Evolutionary conservation across 805 yeast genomes (phyloP).

Genomic region (Metschnikowia lachancei): DNA sequence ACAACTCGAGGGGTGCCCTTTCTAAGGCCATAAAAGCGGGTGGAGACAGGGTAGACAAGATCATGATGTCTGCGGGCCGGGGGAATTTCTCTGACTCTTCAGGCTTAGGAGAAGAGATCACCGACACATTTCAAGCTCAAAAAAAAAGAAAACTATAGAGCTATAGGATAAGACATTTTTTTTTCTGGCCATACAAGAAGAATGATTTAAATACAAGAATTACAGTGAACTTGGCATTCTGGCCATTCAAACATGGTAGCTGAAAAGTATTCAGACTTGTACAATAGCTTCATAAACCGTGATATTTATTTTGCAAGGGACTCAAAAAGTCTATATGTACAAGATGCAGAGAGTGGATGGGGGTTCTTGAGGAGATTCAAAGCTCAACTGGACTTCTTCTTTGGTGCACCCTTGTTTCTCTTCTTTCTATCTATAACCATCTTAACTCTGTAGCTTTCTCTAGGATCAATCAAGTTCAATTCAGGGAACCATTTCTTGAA

Average conservation of each 20-base stretch:
- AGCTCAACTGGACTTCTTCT: constrained; percentile 48
- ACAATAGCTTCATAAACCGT: neutral
- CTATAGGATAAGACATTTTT: neutral
- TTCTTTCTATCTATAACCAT: constrained; percentile 66
- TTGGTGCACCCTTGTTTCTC: constrained; percentile 88
- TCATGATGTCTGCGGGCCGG: neutral
- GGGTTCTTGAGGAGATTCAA: neutral
- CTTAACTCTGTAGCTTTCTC: constrained; percentile 64
- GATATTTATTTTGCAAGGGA: neutral
- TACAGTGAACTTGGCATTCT: neutral
- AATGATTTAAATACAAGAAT: neutral
- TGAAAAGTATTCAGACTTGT: too few species aligned
- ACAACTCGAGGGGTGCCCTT: too few species aligned
- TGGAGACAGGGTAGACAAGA: neutral
- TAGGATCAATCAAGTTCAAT: constrained; percentile 57
- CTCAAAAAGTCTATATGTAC: constrained; percentile 8
- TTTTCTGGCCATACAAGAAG: neutral
- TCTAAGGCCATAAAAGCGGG: neutral
- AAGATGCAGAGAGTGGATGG: constrained; percentile 1
- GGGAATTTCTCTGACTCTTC: constrained; percentile 1
- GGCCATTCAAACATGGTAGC: too few species aligned
- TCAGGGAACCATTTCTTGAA: constrained; percentile 53
- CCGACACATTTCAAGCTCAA: constrained; percentile 18
- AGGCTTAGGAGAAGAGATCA: constrained; percentile 7
- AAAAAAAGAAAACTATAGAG: constrained; percentile 7